These are phyloP conservation scores for Leishmania martiniquensis DNA, from an alignment of 208 protist genomes.

Conservation along the genomic window DNA sequence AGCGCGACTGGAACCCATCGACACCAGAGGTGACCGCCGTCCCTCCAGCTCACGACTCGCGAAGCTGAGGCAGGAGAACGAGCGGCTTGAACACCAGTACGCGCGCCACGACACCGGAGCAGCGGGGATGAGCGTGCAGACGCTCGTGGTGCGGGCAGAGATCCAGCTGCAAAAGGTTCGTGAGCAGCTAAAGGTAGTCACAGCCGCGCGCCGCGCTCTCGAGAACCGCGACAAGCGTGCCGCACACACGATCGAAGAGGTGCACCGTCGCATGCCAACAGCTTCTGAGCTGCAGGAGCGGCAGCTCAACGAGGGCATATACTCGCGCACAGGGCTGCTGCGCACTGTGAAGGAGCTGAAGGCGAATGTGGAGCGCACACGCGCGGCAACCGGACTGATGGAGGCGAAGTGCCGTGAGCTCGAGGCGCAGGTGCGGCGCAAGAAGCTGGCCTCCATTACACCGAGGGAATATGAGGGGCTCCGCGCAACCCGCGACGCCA, in stretches of 20 bases:
- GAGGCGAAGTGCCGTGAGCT: conserved; percentile 45
- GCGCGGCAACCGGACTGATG: conserved; percentile 34
- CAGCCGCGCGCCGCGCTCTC: conserved; percentile 43
- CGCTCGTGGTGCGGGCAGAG: conserved; percentile 47
- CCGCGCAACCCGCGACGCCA: conserved; percentile 27
- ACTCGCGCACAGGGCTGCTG: conserved; percentile 54
- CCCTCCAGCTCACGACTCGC: conserved; percentile 19
- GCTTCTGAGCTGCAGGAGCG: conserved; percentile 44
- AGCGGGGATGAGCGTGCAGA: conserved; percentile 25
- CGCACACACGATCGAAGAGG: conserved; percentile 63
- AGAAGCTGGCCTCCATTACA: conserved; percentile 36
- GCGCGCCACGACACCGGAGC: conserved; percentile 33
- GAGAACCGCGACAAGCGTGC: conserved; percentile 62
- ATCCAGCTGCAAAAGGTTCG: conserved; percentile 50
- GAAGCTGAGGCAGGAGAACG: conserved; percentile 38
- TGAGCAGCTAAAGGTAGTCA: conserved; percentile 44
- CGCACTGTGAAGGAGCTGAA: conserved; percentile 42
- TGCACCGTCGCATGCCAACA: conserved; percentile 41
- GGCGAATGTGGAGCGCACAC: conserved; percentile 34
- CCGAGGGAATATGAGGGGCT: conserved; percentile 63
- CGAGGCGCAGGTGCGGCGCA: conserved; percentile 35
- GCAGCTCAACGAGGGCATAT: conserved; percentile 73
- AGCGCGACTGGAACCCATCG: conserved; percentile 13
- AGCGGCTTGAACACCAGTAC: conserved; percentile 30
- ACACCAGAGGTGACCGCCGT: conserved; percentile 7